A percentile compares a stretch with the other conserved stretches of the same genome.
Evolutionary conservation across 305 asterid species (phyloP).

Genomic region (Coffea humblotiana): DNA sequence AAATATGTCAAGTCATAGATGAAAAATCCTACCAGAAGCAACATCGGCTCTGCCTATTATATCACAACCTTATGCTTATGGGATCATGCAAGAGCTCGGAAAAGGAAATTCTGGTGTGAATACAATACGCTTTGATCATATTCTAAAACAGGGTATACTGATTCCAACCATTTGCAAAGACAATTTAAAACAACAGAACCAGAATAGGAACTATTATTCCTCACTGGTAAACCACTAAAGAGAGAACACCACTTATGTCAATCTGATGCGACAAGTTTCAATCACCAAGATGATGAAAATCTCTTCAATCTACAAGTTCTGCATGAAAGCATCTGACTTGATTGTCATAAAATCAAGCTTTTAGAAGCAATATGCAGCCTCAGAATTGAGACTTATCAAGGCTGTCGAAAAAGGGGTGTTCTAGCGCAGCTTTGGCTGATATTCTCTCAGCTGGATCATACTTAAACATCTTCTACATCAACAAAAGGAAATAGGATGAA

Average conservation of each 20-base stretch:
- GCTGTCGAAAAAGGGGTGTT: slow-evolving; percentile 85
- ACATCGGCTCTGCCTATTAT: no score
- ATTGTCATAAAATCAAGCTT: background rate
- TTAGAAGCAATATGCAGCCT: slow-evolving; percentile 14
- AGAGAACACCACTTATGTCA: background rate
- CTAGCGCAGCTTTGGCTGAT: slow-evolving; percentile 91
- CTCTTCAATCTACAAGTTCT: background rate
- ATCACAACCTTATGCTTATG: no score
- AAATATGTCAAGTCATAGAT: no score
- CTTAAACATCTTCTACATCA: slow-evolving; percentile 75
- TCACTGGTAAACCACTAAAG: background rate
- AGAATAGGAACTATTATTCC: background rate
- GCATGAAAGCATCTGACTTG: background rate
- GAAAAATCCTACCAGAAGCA: no score
- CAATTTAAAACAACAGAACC: background rate
- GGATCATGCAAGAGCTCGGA: no score
- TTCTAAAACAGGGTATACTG: background rate
- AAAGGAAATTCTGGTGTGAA: no score
- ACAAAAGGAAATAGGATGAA: background rate
- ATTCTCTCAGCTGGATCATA: slow-evolving; percentile 88
- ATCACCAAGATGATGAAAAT: slow-evolving; percentile 29
- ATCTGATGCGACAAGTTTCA: background rate
- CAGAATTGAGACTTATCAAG: slow-evolving; percentile 90
- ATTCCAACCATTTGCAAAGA: background rate
- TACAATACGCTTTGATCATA: no score